Conservation (phyloP, 129 eudicot species). For the Pulicaria dysenterica region DNA sequence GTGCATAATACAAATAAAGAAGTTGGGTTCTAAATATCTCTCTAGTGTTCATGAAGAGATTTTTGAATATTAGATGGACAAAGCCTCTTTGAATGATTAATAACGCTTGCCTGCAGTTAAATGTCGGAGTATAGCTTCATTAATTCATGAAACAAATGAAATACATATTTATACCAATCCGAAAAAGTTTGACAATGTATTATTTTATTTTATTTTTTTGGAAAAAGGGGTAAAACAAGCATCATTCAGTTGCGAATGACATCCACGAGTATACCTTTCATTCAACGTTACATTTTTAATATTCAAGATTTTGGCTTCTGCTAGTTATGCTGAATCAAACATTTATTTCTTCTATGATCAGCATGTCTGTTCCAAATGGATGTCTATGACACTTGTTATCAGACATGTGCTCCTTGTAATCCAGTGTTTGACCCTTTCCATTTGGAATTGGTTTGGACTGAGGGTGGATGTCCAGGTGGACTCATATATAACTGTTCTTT, state of each 20-base stretch:
- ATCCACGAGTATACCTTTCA: background rate
- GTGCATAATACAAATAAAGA: slow-evolving; percentile 1
- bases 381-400: background rate
- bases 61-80: background rate
- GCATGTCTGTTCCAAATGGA: background rate
- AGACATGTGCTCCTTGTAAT: background rate
- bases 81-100: background rate
- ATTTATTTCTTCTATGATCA: background rate
- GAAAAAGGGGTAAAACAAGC: background rate
- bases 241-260: slow-evolving; percentile 8
- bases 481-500: background rate
- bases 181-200: slow-evolving; percentile 4
- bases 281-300: background rate
- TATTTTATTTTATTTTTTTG: background rate
- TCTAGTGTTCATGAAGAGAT: background rate
- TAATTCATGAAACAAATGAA: background rate
- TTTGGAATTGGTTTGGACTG: background rate
- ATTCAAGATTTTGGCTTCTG: slow-evolving; percentile 5
- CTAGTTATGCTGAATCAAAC: background rate
- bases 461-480: slow-evolving; percentile 1
- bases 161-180: background rate
- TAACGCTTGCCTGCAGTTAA: slow-evolving; percentile 4
- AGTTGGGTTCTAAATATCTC: background rate
- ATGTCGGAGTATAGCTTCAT: background rate
- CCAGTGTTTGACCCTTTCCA: background rate